Evolutionary conservation across 495 filamentous ascomycete genomes (phyloP), one percentile per base, ranked within the genome.

Genomic region (Staphylotrichum tortipilum): DNA sequence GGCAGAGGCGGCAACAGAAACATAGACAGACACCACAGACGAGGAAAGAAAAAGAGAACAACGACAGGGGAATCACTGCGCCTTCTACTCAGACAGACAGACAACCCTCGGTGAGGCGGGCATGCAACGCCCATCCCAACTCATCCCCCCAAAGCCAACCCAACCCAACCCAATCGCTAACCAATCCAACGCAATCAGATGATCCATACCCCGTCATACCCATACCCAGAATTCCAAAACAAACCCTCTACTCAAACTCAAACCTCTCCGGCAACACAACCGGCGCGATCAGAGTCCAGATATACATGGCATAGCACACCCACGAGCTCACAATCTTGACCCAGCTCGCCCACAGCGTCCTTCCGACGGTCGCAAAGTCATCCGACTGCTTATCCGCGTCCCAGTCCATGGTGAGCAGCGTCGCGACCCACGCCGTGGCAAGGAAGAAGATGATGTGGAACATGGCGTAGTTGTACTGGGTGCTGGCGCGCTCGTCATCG

Each of bases 361-460:
- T 74, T 24, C 92, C 92, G 15, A 98, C 91, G 0, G 92, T 85
- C 4, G 86, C 85, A 66, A 98, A 96, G 58, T 89, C 81, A 35
- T 84, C 79, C n/a, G n/a, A n/a, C 23, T 66, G 63, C 22, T 68
- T 70, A n/a, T 58, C 44, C 4, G 80, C 75, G 17, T 88, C 78
- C 60, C 91, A 74, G 51, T 85, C 86, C 71, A 89, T 88, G 12
- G 90, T 94, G 51, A 98, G 69, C 38, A 98, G 71, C 3, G 91
- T 97, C 5, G 88, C 91, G 1, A 96, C 88, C 92, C 92, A 98
- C 35, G 85, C 83, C 0, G 94, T 97, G 8, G 90, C 88, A 7
- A 98, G 74, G 73, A 97, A 83, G 80, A 98, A 98, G 55, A 98
- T 96, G 66, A 97, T 71, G 71, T 98, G 92, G 81, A 98, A 98